A percentile compares a stretch with the other conserved stretches of the same genome.
phyloP scores from a whole-genome alignment of 306 rosid genomes.

The Chamaecrista fasciculata region DNA sequence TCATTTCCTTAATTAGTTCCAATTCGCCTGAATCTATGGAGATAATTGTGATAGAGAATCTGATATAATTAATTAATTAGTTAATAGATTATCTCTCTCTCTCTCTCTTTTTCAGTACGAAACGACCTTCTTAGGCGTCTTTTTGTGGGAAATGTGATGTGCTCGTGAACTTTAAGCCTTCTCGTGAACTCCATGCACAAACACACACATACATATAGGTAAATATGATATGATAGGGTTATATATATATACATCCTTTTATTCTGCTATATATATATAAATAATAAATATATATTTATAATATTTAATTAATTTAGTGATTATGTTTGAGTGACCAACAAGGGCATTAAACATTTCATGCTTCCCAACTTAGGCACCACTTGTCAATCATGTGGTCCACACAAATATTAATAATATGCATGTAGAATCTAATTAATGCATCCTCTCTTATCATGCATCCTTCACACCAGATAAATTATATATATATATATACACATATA shows the following conservation, averaged over 20 bases:
- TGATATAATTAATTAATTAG: neutral
- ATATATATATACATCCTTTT: too few relatives aligned
- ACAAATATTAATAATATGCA: neutral
- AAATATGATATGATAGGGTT: too few relatives aligned
- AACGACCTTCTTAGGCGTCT: slow-evolving; percentile 49
- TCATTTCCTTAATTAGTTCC: neutral
- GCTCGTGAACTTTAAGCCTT: slow-evolving; percentile 58
- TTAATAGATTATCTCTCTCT: neutral
- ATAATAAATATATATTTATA: too few relatives aligned
- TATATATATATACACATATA: too few relatives aligned
- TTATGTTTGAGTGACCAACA: slow-evolving; percentile 25
- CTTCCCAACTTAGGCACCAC: slow-evolving; percentile 15
- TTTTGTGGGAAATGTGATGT: slow-evolving; percentile 40
- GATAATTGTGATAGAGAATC: neutral
- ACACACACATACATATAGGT: too few relatives aligned
- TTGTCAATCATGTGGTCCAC: too few relatives aligned
- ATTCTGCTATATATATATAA: too few relatives aligned
- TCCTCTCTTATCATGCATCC: too few relatives aligned
- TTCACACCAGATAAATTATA: too few relatives aligned
- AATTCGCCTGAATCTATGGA: neutral
- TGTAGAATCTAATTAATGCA: neutral
- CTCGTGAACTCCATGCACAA: slow-evolving; percentile 62
- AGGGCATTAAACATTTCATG: slow-evolving; percentile 27
- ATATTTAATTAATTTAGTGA: neutral
- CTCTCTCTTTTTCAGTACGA: slow-evolving; percentile 1